Percentiles rank a stretch among this genome's conserved stretches.
Evolutionary conservation across 306 rosid species (phyloP).

Genomic region (Quercus parvula): DNA sequence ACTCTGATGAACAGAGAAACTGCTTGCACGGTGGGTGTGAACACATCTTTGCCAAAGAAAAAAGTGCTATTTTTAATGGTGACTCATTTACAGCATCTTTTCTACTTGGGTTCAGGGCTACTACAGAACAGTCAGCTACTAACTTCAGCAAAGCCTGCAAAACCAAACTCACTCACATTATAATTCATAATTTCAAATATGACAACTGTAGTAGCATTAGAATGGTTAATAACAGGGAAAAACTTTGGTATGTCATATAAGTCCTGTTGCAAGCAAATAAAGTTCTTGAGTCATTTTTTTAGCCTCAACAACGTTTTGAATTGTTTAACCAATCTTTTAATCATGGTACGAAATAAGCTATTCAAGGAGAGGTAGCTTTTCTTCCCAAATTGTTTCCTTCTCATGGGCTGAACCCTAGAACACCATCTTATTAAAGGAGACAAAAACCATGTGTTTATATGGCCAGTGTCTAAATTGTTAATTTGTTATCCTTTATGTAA

Average conservation of each 20-base stretch:
- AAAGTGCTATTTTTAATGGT: conserved; percentile 89
- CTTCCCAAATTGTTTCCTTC: too few relatives aligned
- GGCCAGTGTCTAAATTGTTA: too few relatives aligned
- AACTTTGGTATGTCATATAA: background rate
- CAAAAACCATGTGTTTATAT: too few relatives aligned
- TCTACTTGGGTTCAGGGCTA: conserved; percentile 63
- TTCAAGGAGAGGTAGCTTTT: too few relatives aligned
- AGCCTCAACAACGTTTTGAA: background rate
- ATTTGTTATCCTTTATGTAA: too few relatives aligned
- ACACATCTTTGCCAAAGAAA: conserved; percentile 93
- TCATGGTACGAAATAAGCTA: too few relatives aligned
- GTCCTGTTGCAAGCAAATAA: background rate
- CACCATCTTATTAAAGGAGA: too few relatives aligned
- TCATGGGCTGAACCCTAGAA: too few relatives aligned
- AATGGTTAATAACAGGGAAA: background rate
- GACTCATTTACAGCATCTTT: conserved; percentile 71
- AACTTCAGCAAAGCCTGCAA: conserved; percentile 79
- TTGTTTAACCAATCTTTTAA: too few relatives aligned
- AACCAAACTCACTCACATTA: background rate
- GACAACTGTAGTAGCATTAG: background rate
- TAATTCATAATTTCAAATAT: background rate
- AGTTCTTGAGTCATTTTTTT: background rate
- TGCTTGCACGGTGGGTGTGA: conserved; percentile 72
- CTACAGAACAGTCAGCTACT: conserved; percentile 67
- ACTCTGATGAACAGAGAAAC: conserved; percentile 71